Conservation (phyloP, 176 grass and related monocot species). For the Cenchrus purpureus region DNA sequence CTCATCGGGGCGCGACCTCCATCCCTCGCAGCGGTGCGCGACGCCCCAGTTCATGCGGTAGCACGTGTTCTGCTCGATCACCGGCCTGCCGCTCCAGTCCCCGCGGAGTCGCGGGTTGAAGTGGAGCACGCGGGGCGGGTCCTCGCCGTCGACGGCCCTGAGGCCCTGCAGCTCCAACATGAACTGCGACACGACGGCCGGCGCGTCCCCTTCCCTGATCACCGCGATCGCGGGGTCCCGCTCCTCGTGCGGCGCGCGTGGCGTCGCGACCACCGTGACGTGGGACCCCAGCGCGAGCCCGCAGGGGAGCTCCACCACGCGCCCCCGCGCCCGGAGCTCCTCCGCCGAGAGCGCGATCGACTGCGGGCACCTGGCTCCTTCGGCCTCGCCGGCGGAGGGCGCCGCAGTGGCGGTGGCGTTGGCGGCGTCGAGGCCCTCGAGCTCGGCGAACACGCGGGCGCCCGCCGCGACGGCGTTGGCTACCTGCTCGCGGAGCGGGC, state of each 20-base stretch:
- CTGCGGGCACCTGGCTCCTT: constrained; percentile 39
- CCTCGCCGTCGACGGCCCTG: constrained; percentile 72
- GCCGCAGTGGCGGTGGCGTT: background rate
- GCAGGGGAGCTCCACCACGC: constrained; percentile 63
- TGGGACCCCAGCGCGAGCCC: constrained; percentile 76
- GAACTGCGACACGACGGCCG: constrained; percentile 69
- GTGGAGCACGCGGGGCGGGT: constrained; percentile 73
- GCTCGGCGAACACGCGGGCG: constrained; percentile 33
- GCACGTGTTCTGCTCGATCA: constrained; percentile 82
- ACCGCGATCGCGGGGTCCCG: constrained; percentile 54
- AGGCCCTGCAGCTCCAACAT: constrained; percentile 74
- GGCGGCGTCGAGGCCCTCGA: constrained; percentile 11
- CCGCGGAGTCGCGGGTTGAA: constrained; percentile 78
- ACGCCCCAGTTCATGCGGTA: constrained; percentile 80
- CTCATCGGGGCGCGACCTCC: constrained; percentile 50
- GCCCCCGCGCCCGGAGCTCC: constrained; percentile 40
- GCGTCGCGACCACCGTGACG: constrained; percentile 68
- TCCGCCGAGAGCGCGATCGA: constrained; percentile 51
- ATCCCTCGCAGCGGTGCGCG: constrained; percentile 64
- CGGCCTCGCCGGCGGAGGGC: background rate
- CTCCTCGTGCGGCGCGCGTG: constrained; percentile 51
- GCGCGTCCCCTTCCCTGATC: constrained; percentile 48
- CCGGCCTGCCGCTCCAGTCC: constrained; percentile 65
- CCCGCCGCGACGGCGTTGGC: constrained; percentile 42
- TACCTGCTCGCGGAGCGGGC: constrained; percentile 26